phyloP scores from a whole-genome alignment of 371 early-diverging fungal genomes.

The Choanephora cucurbitarum region DNA sequence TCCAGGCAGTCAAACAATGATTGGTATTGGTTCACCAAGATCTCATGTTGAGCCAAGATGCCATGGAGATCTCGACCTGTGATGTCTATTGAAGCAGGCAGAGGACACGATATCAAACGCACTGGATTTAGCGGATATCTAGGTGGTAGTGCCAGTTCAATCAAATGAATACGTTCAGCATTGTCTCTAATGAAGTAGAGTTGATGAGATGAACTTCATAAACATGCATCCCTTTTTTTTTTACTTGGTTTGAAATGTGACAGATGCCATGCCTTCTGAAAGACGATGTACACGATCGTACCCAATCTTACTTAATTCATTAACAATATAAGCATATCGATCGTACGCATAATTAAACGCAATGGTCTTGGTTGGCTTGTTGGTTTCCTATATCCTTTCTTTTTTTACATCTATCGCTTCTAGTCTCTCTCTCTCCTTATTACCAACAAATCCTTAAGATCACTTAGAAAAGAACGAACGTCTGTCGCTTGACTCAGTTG shows the following conservation, averaged over 20 bases:
- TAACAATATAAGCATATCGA: slow-evolving; percentile 16
- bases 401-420: too few relatives aligned
- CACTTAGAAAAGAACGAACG: slow-evolving; percentile 32
- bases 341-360: slow-evolving; percentile 8
- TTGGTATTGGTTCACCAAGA: slow-evolving; percentile 25
- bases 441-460: slow-evolving; percentile 42
- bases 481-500: slow-evolving; percentile 19
- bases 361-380: neutral
- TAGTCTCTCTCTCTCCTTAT: neutral
- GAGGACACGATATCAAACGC: slow-evolving; percentile 7
- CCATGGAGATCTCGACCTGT: slow-evolving; percentile 7
- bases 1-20: slow-evolving; percentile 39
- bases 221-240: too few relatives aligned
- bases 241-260: slow-evolving; percentile 24
- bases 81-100: slow-evolving; percentile 16
- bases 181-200: slow-evolving; percentile 2
- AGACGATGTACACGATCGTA: slow-evolving; percentile 28
- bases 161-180: slow-evolving; percentile 11
- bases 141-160: slow-evolving; percentile 21
- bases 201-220: neutral
- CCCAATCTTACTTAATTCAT: slow-evolving; percentile 25
- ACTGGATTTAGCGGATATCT: slow-evolving; percentile 26
- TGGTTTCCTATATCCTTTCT: neutral
- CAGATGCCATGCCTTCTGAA: slow-evolving; percentile 20
- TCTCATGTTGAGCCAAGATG: slow-evolving; percentile 13